Evolutionary conservation across 2,329 filamentous ascomycete species (phyloP), one percentile per base, ranked within the genome.

Genomic region (Beauveria australis): DNA sequence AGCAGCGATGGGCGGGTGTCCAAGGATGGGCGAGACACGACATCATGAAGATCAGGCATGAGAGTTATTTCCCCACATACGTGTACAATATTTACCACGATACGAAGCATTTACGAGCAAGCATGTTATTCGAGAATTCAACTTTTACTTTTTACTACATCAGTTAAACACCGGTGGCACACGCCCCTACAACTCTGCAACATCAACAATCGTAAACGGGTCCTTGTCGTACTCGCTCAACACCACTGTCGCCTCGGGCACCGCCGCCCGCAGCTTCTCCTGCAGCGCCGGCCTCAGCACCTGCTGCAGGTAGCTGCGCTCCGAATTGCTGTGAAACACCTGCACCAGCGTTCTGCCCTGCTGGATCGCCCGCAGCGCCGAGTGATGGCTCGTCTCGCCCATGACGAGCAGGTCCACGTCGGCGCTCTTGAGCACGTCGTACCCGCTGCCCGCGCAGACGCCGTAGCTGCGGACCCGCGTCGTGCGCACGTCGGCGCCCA

Each of bases 361-460:
- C 77, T 97, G 92, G 30, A 89, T 91, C 1, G 92, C 91, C 44
- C 89, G 85, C 61, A 99, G 81, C 3, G 93, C 92, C 64, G 94
- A 91, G 71, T 99, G 94, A 71, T 99, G 94, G 68, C 85, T 89
- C 79, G 97, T 84, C 76, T 99, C 94, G 1, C 94, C 94, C 0
- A 91, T 97, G 67, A 99, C 89, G 4, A 95, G 75, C 44, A 97
- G 73, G 69, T 97, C 91, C 0, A 92, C 91, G 47, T 83, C 78
- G 3, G 86, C 78, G 46, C 81, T 81, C 64, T 85, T 84, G 62
- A 97, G 82, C 22, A 97, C 81, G 44, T 87, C 84, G 1, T 87
- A 89, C 0, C 94, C 94, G 7, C 89, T 94, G 1, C 94, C 94
- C 0, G 94, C 93, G 67, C 93, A 97, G 43, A 97, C 89, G 5